These are phyloP conservation scores for Cryptosporidium sp. DNA, from an alignment of 169 alveolate genomes.

Conservation along the genomic window DNA sequence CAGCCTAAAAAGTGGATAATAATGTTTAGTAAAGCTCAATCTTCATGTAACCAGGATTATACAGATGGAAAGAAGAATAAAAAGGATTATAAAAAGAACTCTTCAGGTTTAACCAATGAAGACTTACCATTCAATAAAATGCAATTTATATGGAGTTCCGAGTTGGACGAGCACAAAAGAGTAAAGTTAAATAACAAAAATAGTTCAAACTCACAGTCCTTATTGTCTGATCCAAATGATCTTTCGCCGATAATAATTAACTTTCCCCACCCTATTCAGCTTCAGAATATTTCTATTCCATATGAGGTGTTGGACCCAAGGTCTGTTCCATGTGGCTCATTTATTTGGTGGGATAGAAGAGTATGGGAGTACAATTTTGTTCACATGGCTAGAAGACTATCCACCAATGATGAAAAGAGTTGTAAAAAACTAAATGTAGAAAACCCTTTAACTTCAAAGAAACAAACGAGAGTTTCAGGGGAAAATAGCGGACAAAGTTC, in stretches of 20 bases:
- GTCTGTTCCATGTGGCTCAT: constrained; percentile 60
- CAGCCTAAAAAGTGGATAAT: constrained; percentile 47
- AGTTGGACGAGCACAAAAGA: constrained; percentile 23
- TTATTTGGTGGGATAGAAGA: constrained; percentile 75
- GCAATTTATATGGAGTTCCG: constrained; percentile 49
- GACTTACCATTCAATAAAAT: constrained; percentile 44
- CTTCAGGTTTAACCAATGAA: constrained; percentile 17
- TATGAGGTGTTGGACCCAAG: constrained; percentile 65
- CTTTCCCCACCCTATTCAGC: constrained; percentile 73
- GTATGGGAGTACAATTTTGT: constrained; percentile 73
- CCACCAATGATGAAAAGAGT: constrained; percentile 44
- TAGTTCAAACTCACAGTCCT: not conserved
- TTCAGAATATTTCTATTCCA: constrained; percentile 57
- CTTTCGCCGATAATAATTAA: constrained; percentile 40
- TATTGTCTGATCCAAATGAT: constrained; percentile 56
- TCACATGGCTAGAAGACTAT: constrained; percentile 63
- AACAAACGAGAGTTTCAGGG: not conserved
- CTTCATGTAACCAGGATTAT: not conserved
- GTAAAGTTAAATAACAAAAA: not conserved
- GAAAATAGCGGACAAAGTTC: not conserved
- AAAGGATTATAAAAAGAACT: constrained; percentile 1
- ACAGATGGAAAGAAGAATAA: constrained; percentile 7
- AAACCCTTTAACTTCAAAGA: not conserved
- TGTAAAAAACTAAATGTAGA: constrained; percentile 39
- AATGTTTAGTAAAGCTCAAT: not conserved